These are phyloP conservation scores for Lichtheimia ornata DNA, from an alignment of 371 early-diverging fungal species.

Conservation along the genomic window DNA sequence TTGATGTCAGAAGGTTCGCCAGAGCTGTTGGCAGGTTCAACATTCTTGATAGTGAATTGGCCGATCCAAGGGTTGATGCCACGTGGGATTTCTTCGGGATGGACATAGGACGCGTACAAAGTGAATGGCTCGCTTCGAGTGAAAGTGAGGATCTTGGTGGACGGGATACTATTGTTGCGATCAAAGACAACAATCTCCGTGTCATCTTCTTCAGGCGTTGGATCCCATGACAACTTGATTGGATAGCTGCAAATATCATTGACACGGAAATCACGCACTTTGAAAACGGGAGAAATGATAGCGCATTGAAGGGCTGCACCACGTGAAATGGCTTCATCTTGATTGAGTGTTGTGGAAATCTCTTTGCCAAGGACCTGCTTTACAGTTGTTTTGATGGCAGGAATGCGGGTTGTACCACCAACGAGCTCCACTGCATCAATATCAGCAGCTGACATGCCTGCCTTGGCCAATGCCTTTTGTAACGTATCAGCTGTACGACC, in stretches of 20 bases:
- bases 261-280: conserved; percentile 93
- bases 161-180: conserved; percentile 76
- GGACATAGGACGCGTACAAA: conserved; percentile 77
- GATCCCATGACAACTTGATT: conserved; percentile 71
- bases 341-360: conserved; percentile 92
- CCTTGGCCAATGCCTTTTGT: conserved; percentile 73
- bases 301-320: conserved; percentile 98
- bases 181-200: conserved; percentile 74
- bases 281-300: conserved; percentile 95
- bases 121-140: conserved; percentile 76
- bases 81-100: conserved; percentile 70
- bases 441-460: conserved; percentile 77
- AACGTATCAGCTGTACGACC: conserved; percentile 76
- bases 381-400: conserved; percentile 88
- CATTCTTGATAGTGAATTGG: conserved; percentile 65
- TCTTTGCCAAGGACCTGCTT: conserved; percentile 83
- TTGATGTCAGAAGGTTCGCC: conserved; percentile 76
- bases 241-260: conserved; percentile 80
- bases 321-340: conserved; percentile 96
- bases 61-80: conserved; percentile 77
- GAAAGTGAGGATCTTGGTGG: conserved; percentile 88
- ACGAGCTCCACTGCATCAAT: conserved; percentile 92
- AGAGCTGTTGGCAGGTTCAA: conserved; percentile 35
- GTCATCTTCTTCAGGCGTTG: conserved; percentile 67
- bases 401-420: conserved; percentile 95